Evolutionary conservation across 805 yeast species (phyloP).

Genomic region (Ogataea allantospora): DNA sequence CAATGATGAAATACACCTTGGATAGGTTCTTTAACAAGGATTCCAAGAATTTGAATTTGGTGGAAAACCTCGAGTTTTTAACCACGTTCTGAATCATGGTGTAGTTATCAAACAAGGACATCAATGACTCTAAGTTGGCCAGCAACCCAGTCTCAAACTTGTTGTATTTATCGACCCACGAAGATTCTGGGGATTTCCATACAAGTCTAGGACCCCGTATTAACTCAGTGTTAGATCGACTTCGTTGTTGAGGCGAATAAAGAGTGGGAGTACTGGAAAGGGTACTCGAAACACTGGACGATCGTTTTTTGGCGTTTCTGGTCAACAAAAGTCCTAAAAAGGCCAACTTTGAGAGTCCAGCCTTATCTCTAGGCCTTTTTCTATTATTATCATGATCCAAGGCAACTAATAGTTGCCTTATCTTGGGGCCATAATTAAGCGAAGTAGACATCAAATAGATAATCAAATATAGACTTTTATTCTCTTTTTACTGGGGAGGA

Average conservation of each 20-base stretch:
- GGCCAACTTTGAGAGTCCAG: conserved; percentile 1
- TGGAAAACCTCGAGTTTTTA: conserved; percentile 10
- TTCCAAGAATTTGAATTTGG: conserved; percentile 16
- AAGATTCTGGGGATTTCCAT: neutral
- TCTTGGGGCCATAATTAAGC: conserved; percentile 4
- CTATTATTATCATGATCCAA: conserved; percentile 1
- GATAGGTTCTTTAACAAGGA: conserved; percentile 25
- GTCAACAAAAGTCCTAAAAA: conserved; percentile 10
- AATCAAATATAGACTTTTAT: neutral
- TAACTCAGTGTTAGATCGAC: conserved; percentile 12
- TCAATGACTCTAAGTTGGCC: conserved; percentile 22
- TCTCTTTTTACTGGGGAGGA: neutral
- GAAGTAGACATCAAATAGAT: neutral
- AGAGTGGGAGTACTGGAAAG: conserved; percentile 20
- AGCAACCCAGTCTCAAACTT: conserved; percentile 21
- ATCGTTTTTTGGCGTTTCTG: conserved; percentile 5
- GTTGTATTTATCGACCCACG: conserved; percentile 18
- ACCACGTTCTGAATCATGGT: conserved; percentile 29
- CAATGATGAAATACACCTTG: conserved; percentile 30
- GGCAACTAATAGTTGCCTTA: conserved; percentile 5
- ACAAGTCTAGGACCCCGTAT: neutral
- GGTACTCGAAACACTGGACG: conserved; percentile 4
- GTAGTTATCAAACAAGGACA: conserved; percentile 31
- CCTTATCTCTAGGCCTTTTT: neutral
- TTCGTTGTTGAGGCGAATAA: conserved; percentile 17